Conservation (phyloP, 257 asterid species). For the Solanum lycopersicoides region DNA sequence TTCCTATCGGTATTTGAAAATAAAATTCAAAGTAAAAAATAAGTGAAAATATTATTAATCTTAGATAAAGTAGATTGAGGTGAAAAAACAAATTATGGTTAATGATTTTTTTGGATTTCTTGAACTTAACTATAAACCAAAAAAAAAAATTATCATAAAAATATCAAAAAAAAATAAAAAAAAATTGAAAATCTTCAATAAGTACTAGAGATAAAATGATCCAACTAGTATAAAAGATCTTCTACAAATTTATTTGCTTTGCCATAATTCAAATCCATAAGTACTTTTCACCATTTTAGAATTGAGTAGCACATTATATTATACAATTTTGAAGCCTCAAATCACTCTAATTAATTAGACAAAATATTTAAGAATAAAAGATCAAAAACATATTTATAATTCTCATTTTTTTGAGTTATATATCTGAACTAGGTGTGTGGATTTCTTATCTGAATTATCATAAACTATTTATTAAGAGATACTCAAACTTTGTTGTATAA, state of each 20-base stretch:
- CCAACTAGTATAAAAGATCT: not conserved
- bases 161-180: too few species aligned
- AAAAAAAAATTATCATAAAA: not conserved
- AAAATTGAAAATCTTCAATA: not conserved
- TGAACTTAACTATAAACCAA: not conserved
- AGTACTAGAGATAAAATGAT: not conserved
- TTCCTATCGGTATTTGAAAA: not conserved
- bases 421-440: rapidly evolving
- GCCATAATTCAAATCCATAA: too few species aligned
- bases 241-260: too few species aligned
- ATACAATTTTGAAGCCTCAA: not conserved
- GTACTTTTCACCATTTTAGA: not conserved
- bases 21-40: not conserved
- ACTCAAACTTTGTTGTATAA: not conserved
- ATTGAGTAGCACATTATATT: not conserved
- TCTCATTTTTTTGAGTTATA: not conserved
- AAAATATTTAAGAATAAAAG: not conserved
- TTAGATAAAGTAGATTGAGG: not conserved
- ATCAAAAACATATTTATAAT: not conserved
- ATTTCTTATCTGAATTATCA: not conserved
- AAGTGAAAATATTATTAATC: not conserved
- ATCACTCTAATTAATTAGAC: not conserved
- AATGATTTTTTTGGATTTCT: not conserved
- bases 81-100: not conserved
- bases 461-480: not conserved